Evolutionary conservation across 23 red algal species (phyloP).

Genomic region (Chondrus crispus): DNA sequence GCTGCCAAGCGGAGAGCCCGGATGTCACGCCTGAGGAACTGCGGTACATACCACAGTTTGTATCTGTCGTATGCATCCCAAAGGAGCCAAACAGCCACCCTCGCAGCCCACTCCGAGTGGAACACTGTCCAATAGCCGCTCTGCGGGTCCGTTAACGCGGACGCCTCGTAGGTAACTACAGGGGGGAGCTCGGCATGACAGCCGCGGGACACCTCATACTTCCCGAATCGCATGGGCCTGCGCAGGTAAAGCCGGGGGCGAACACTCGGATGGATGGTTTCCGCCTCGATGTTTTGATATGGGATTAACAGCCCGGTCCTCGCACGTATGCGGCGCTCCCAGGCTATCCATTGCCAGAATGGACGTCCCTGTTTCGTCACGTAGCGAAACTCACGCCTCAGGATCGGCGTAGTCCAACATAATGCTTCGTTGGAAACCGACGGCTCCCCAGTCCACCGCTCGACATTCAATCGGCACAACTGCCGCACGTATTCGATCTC

Average conservation of each 20-base stretch:
- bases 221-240: background rate
- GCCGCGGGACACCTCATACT: background rate
- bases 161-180: background rate
- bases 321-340: background rate
- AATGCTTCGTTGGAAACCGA: too few relatives aligned
- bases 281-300: background rate
- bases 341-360: too few relatives aligned
- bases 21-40: background rate
- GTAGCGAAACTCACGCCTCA: too few relatives aligned
- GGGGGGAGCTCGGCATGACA: slow-evolving; percentile 1
- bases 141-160: background rate
- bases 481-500: too few relatives aligned
- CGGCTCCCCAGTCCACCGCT: too few relatives aligned
- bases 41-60: background rate
- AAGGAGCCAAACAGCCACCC: background rate
- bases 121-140: background rate
- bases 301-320: background rate
- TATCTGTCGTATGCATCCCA: background rate
- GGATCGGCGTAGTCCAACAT: too few relatives aligned
- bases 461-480: too few relatives aligned
- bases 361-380: too few relatives aligned
- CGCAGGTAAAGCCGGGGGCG: background rate
- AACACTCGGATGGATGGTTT: background rate
- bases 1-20: background rate
- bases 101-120: background rate